Percentiles rank a stretch among this genome's conserved stretches.
Evolutionary conservation across 345 rosid species (phyloP).

Genomic region (Noccaea bulbosa): DNA sequence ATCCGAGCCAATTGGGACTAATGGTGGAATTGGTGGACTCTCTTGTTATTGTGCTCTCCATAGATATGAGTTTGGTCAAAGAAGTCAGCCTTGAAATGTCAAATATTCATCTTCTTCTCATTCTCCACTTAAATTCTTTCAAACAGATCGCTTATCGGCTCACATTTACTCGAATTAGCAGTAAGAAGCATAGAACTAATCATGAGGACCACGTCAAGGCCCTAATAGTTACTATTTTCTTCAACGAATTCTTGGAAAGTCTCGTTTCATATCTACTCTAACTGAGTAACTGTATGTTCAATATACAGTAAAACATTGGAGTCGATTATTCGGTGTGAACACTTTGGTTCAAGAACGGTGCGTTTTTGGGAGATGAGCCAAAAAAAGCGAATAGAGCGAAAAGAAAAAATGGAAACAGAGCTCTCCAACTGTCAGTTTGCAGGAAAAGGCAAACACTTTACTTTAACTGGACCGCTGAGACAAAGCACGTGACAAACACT

Average conservation of each 20-base stretch:
- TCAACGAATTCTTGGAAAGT: neutral
- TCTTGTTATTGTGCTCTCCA: neutral
- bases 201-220: neutral
- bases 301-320: neutral
- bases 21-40: too few species aligned
- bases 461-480: constrained; percentile 33
- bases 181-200: constrained; percentile 12
- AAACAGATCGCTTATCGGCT: neutral
- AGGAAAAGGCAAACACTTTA: constrained; percentile 40
- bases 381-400: constrained; percentile 27
- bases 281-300: neutral
- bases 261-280: neutral
- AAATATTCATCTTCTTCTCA: neutral
- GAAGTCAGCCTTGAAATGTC: constrained; percentile 26
- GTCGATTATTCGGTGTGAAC: neutral
- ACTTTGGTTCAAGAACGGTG: constrained; percentile 21
- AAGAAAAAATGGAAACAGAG: constrained; percentile 38
- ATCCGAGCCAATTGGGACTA: neutral
- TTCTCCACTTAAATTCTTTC: neutral
- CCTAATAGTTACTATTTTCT: neutral
- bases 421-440: constrained; percentile 43
- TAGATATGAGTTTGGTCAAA: constrained; percentile 31
- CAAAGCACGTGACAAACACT: constrained; percentile 32
- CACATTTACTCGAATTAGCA: neutral
- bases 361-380: constrained; percentile 2